These are phyloP conservation scores for Fusarium musae DNA, from an alignment of 2,329 filamentous ascomycete genomes.

Conservation along the genomic window DNA sequence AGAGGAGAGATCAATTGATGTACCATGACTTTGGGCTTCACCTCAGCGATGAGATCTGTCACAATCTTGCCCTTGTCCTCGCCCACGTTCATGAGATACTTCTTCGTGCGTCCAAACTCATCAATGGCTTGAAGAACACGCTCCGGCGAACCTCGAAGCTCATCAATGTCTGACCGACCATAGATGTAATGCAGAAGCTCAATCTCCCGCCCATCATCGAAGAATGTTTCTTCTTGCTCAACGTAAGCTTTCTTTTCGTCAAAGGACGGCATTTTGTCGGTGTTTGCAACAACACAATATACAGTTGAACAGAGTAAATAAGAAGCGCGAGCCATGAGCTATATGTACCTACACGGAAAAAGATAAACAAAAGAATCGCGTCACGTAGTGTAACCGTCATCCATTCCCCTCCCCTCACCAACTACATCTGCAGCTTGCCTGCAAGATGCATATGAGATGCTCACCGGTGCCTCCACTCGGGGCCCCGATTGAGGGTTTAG, in stretches of 20 bases:
- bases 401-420: conserved; percentile 17
- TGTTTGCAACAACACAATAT: background rate
- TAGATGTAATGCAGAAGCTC: conserved; percentile 78
- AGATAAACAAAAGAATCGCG: conserved; percentile 24
- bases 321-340: background rate
- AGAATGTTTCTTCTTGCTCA: conserved; percentile 58
- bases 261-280: conserved; percentile 46
- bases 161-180: conserved; percentile 67
- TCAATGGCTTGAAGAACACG: conserved; percentile 77
- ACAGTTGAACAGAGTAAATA: background rate
- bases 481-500: conserved; percentile 4
- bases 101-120: conserved; percentile 67
- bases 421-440: conserved; percentile 7
- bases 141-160: conserved; percentile 71
- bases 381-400: conserved; percentile 40
- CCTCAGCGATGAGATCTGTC: conserved; percentile 71
- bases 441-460: conserved; percentile 10
- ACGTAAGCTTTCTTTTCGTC: conserved; percentile 54
- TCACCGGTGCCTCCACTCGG: conserved; percentile 17
- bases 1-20: background rate
- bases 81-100: conserved; percentile 85
- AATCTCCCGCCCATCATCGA: conserved; percentile 78
- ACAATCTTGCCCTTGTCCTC: conserved; percentile 79
- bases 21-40: conserved; percentile 74
- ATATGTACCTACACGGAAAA: conserved; percentile 3